Evolutionary conservation across 441 rosid genomes (phyloP).

Genomic region (Aquilaria agallochum): DNA sequence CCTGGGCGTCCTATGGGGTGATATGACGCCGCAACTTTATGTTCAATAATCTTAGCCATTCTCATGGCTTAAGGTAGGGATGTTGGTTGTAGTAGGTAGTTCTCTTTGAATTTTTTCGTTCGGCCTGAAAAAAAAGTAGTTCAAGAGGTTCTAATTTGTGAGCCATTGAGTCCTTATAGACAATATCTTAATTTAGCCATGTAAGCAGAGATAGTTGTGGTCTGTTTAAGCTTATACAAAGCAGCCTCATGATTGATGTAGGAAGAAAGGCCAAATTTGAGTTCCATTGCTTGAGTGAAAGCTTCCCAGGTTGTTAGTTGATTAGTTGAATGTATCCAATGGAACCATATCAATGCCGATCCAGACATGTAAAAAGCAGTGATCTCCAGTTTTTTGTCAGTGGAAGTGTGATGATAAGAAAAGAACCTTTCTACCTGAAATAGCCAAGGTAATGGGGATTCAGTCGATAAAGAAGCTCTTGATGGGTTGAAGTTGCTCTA

Average conservation of each 20-base stretch:
- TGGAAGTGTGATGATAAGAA: background rate
- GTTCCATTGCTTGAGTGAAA: background rate
- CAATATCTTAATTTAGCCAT: background rate
- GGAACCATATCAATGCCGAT: background rate
- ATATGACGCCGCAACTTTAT: too few species aligned
- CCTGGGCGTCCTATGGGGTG: too few species aligned
- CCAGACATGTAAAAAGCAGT: background rate
- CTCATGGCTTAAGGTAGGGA: too few species aligned
- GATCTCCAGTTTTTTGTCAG: background rate
- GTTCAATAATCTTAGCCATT: too few species aligned
- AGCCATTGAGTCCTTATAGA: background rate
- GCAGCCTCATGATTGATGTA: background rate
- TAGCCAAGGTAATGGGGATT: background rate
- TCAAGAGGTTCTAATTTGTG: background rate
- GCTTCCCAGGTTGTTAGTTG: background rate
- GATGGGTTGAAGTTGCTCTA: background rate
- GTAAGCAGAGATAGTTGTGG: background rate
- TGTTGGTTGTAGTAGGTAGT: too few species aligned
- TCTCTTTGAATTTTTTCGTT: too few species aligned
- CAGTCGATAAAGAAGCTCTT: too few species aligned
- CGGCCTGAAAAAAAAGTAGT: too few species aligned
- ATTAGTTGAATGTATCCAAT: background rate
- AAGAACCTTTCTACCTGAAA: background rate
- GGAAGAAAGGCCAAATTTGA: background rate
- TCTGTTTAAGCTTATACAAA: background rate